Conservation (phyloP, 2,329 filamentous ascomycete genomes). For the Lachnum nothofagi region DNA sequence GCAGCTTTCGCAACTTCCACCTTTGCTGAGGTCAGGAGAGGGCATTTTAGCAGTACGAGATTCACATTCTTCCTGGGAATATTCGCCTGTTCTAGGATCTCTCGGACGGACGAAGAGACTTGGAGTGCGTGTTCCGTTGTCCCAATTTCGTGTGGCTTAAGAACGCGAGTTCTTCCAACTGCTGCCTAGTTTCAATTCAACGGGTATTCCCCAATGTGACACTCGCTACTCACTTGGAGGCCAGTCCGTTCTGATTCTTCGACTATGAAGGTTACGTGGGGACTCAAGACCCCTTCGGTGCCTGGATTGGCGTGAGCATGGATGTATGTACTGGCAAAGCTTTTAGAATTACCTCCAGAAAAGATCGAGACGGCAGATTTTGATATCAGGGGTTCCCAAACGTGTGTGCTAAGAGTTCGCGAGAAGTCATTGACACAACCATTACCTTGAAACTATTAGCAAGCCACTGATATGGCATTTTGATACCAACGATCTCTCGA, state of each 20-base stretch:
- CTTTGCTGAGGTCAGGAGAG: constrained; percentile 31
- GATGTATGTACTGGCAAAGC: neutral
- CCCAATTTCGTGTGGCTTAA: constrained; percentile 31
- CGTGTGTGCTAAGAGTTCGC: constrained; percentile 29
- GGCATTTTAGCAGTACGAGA: constrained; percentile 31
- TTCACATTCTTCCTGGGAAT: constrained; percentile 22
- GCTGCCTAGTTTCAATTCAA: constrained; percentile 12
- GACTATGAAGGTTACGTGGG: constrained; percentile 33
- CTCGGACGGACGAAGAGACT: constrained; percentile 21
- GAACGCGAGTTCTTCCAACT: constrained; percentile 27
- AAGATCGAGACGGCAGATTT: constrained; percentile 31
- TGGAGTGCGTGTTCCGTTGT: constrained; percentile 26
- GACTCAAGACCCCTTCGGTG: constrained; percentile 32
- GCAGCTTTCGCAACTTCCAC: constrained; percentile 23
- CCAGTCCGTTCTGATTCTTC: constrained; percentile 16
- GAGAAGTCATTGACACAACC: constrained; percentile 36
- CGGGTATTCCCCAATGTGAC: neutral
- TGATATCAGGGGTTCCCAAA: constrained; percentile 32
- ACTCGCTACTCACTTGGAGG: constrained; percentile 13
- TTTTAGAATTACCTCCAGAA: constrained; percentile 22
- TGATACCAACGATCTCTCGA: neutral
- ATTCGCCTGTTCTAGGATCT: constrained; percentile 19
- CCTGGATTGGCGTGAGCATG: constrained; percentile 3
- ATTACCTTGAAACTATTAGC: constrained; percentile 27
- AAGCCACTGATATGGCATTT: neutral